phyloP scores from a whole-genome alignment of 2,329 filamentous ascomycete species.

The Cladorrhinum sp. region DNA sequence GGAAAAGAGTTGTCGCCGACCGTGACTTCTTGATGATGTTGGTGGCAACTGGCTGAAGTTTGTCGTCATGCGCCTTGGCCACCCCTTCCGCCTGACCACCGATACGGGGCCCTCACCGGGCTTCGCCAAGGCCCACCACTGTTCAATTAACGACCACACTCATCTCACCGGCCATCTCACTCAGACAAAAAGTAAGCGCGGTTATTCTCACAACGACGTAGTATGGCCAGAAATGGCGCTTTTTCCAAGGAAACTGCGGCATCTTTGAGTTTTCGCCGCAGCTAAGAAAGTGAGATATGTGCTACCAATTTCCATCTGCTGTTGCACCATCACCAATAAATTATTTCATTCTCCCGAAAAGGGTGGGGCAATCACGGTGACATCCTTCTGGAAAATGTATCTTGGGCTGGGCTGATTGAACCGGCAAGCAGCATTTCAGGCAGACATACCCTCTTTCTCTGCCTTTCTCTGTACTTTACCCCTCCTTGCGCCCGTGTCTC shows the following conservation, averaged over 20 bases:
- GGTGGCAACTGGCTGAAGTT: not conserved
- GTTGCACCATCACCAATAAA: not conserved
- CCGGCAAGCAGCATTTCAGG: not conserved
- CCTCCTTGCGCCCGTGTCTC: slow-evolving; percentile 1
- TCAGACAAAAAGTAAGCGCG: not conserved
- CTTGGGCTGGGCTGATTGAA: not conserved
- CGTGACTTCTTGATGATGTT: not conserved
- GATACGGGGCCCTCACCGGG: not conserved
- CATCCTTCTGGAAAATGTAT: not conserved
- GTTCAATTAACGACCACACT: not conserved
- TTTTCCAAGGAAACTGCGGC: not conserved
- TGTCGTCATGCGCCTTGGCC: not conserved
- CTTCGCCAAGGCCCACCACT: not conserved
- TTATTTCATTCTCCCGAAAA: not conserved
- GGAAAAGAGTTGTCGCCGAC: not conserved
- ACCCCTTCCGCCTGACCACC: not conserved
- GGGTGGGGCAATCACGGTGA: slow-evolving; percentile 6
- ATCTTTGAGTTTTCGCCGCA: not conserved
- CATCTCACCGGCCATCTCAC: not conserved
- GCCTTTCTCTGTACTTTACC: not conserved
- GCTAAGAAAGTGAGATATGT: not conserved
- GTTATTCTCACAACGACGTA: not conserved
- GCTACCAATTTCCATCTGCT: too few relatives aligned
- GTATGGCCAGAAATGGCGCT: not conserved
- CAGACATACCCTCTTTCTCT: not conserved